Evolutionary conservation across 2,329 filamentous ascomycete species (phyloP), one percentile per base, ranked within the genome.

Genomic region (Penicillium sp.): DNA sequence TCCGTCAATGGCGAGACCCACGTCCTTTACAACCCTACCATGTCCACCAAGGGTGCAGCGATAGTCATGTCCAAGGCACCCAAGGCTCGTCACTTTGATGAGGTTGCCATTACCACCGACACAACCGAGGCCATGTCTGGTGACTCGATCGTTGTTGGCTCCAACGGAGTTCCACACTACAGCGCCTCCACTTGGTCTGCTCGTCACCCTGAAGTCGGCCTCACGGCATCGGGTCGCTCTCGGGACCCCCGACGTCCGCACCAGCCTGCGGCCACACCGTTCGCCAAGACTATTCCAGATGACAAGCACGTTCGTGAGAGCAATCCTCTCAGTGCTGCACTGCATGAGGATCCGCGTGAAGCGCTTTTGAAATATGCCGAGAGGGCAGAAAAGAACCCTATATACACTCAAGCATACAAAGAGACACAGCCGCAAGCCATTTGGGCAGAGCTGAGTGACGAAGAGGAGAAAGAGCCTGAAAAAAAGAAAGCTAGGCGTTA

Each of bases 321-420:
- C 61, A 96, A 97, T 49, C 91, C 92, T 27, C 82, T 97, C 11
- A 93, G 91, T 59, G 87, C 86, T 59, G 96, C 99, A 91, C 82
- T 96, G 45, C 92, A 99, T 73, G 94, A 99, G 72, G 94, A 99
- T 77, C 94, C 94, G 0, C 82, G 94, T 60, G 94, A 96, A 75
- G 94, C 94, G 43, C 77, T 99, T 68, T 77, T 99, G 56, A 97
- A 95, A 77, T 99, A 97, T 79, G 93, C 92, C 36, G 91, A 96
- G 52, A 88, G 95, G 70, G 92, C 92, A 11, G 86, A 96, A 75
- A 93, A 91, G 70, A 92, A 97, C 70, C 93, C 92, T 0, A 83
- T 96, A 66, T 99, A 97, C 69, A 99, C 94, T 29, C 91, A 90
- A 63, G 94, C 92, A 14, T 99, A 92, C 90, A 89, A 89, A 69